Conservation (phyloP, 768 basidiomycete genomes). For the Candolleomyces eurysporus region DNA sequence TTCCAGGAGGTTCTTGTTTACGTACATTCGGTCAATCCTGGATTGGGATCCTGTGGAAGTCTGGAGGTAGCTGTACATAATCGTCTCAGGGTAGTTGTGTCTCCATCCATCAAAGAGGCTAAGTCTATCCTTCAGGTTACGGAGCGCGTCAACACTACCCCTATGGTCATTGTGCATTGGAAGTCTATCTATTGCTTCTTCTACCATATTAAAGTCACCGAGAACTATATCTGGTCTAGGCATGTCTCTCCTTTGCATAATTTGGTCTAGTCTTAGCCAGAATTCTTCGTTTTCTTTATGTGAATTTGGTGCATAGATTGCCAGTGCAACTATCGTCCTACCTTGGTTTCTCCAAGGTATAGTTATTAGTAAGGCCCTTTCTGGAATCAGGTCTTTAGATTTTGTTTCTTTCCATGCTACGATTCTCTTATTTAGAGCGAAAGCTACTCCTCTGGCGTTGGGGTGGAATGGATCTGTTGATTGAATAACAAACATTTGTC, state of each 20-base stretch:
- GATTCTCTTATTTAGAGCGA: neutral
- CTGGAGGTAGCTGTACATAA: neutral
- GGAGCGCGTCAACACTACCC: neutral
- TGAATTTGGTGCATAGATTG: neutral
- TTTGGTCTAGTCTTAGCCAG: neutral
- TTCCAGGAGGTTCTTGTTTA: too few species aligned
- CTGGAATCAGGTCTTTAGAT: neutral
- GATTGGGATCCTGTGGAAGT: neutral
- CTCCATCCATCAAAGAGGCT: neutral
- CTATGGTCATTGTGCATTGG: neutral
- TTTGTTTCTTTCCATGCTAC: neutral
- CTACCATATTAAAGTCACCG: neutral
- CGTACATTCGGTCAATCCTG: neutral
- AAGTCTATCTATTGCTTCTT: neutral
- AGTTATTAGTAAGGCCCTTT: neutral
- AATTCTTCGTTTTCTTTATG: neutral
- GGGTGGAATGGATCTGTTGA: constrained; percentile 12
- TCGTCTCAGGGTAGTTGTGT: neutral
- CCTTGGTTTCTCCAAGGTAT: neutral
- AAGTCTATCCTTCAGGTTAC: neutral
- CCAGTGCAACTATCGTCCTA: neutral
- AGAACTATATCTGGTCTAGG: neutral
- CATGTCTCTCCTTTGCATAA: too few species aligned
- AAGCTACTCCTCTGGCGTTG: neutral
- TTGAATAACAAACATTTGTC: constrained; percentile 10